Evolutionary conservation across 2,329 filamentous ascomycete species (phyloP).

Genomic region (Cordyceps fumosorosea): DNA sequence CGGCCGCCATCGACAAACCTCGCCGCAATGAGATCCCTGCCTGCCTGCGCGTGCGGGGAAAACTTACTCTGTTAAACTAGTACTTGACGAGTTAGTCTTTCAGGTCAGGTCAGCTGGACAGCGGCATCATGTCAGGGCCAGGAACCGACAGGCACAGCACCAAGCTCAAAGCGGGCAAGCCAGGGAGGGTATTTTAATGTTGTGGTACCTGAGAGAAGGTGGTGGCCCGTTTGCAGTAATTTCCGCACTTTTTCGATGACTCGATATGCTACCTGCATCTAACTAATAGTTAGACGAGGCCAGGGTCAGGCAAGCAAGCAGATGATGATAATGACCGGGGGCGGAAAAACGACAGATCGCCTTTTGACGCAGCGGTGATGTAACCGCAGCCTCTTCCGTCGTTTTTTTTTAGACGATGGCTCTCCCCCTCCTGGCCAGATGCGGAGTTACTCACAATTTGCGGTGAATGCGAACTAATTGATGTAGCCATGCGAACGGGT

Average conservation of each 20-base stretch:
- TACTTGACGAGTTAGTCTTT: neutral
- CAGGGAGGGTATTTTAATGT: too few species aligned
- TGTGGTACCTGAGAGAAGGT: neutral
- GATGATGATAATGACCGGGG: neutral
- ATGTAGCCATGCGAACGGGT: neutral
- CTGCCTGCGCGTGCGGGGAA: neutral
- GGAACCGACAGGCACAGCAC: neutral
- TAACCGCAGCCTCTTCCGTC: neutral
- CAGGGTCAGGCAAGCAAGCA: neutral
- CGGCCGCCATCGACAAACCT: too few species aligned
- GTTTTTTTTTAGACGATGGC: neutral
- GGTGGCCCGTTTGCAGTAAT: neutral
- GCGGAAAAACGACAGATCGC: slow-evolving; percentile 1
- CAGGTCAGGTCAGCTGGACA: slow-evolving; percentile 11
- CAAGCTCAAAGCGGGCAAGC: slow-evolving; percentile 7
- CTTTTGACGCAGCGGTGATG: neutral
- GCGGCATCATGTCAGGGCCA: slow-evolving; percentile 12
- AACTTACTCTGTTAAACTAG: neutral
- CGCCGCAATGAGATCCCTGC: neutral
- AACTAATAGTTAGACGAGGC: neutral
- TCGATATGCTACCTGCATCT: neutral
- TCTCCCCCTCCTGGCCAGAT: neutral
- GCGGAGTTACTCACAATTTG: neutral
- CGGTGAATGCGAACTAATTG: too few species aligned
- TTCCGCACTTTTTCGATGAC: neutral